Evolutionary conservation across 164 flowering plant genomes (phyloP).

Genomic region (Umbilicus rupestris): DNA sequence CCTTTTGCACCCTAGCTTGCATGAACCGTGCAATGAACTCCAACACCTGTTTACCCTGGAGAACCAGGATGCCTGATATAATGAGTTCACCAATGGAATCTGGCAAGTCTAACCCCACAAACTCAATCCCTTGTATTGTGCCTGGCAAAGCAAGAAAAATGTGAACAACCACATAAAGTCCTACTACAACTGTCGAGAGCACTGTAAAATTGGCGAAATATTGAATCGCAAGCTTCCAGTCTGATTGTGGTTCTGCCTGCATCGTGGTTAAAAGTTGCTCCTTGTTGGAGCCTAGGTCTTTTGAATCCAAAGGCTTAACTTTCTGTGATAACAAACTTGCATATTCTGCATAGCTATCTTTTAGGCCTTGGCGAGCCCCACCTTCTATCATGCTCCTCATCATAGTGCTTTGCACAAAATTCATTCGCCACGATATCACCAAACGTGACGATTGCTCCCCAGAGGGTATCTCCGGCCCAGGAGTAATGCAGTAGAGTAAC

Average conservation of each 20-base stretch:
- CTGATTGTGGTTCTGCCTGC: constrained; percentile 66
- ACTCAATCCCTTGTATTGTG: constrained; percentile 86
- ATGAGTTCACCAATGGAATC: constrained; percentile 89
- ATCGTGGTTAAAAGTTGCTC: constrained; percentile 71
- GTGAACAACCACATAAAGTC: constrained; percentile 60
- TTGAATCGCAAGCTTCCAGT: constrained; percentile 66
- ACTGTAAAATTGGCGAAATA: constrained; percentile 80
- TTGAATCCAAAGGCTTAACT: constrained; percentile 50
- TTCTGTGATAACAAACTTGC: constrained; percentile 41
- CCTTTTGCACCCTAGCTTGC: constrained; percentile 74
- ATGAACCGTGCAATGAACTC: constrained; percentile 70
- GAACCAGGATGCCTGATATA: constrained; percentile 65
- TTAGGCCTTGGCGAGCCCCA: constrained; percentile 83
- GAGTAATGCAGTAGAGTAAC: constrained; percentile 65
- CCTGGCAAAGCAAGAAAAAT: constrained; percentile 48
- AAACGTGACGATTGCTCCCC: constrained; percentile 67
- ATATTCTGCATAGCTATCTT: constrained; percentile 60
- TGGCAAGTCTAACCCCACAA: constrained; percentile 88
- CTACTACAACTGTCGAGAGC: constrained; percentile 50
- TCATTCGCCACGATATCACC: constrained; percentile 81
- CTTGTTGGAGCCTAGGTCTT: constrained; percentile 51
- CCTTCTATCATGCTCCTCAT: constrained; percentile 91
- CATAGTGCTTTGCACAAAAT: constrained; percentile 86
- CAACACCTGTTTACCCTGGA: constrained; percentile 63
- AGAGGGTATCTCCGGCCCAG: constrained; percentile 79